Evolutionary conservation across 2,329 filamentous ascomycete species (phyloP), one percentile per base, ranked within the genome.

Genomic region (Trichophyton simii): DNA sequence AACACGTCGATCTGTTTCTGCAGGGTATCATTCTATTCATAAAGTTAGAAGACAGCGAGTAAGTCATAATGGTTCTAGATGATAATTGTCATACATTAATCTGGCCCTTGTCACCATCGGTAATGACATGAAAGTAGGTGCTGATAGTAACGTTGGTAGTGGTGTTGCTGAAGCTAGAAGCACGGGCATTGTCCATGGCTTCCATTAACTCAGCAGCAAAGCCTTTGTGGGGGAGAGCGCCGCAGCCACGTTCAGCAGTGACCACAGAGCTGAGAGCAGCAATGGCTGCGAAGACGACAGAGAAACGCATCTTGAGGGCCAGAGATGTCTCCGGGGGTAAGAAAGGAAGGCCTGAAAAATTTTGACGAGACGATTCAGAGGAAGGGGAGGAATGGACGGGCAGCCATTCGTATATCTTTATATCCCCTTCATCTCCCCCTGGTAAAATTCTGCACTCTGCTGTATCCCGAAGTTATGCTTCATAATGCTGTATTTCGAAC

Each of bases 121-220:
- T 75, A 48, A 79, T 70, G 60, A 80, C 72, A 68, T 79, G 78
- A 67, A 79, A 76, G 67, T 78, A 75, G 28, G 74, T 68, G 31
- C 75, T 69, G 38, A 79, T 67, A 22, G 67, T 66, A 62, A 78
- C 73, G 9, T 44, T 57, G 11, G 50, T 8, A n/a, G 20, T 20
- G 36, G 25, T 13, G 11, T 38, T 38, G 34, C 34, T 6, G 41
- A 31, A n/a, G 13, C 38, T 22, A 11, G 48, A 8, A n/a, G 57
- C 46, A 1, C 58, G 38, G 8, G 41, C n/a, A 13, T 28, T 22
- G 11, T 57, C 22, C 44, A 62, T 57, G 2, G 59, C 61, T 5
- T 34, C 38, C 25, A 54, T 42, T 41, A 58, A 46, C 15, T 41
- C 52, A 15, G 42, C 34, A 13, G 38, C 58, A 38, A 58, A 62